A percentile compares a stretch with the other conserved stretches of the same genome.
Evolutionary conservation across 495 filamentous ascomycete species (phyloP).

Genomic region (Aspergillus ellipticus): DNA sequence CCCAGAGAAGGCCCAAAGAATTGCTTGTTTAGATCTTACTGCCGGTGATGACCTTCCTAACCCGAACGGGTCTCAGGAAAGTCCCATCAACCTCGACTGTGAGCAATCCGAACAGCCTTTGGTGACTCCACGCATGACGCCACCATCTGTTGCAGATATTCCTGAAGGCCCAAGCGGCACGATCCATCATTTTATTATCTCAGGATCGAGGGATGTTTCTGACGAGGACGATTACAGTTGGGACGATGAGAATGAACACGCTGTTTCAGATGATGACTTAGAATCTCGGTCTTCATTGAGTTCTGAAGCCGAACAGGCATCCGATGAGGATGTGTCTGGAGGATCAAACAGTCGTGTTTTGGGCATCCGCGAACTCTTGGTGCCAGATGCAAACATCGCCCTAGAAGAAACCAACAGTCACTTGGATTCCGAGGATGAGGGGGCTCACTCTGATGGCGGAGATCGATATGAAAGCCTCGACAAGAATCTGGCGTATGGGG

Average conservation of each 20-base stretch:
- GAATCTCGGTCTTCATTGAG: constrained; percentile 5
- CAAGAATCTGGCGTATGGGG: background rate
- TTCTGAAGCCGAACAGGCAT: constrained; percentile 10
- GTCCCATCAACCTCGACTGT: constrained; percentile 14
- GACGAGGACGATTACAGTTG: constrained; percentile 7
- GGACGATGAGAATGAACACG: constrained; percentile 8
- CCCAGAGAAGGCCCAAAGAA: background rate
- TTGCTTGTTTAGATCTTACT: background rate
- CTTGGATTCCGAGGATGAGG: background rate
- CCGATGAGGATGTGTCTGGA: background rate
- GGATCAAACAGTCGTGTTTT: background rate
- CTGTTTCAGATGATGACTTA: constrained; percentile 7
- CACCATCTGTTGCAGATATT: constrained; percentile 8
- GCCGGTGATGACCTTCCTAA: background rate
- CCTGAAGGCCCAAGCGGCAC: background rate
- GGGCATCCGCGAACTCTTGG: background rate
- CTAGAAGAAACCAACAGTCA: background rate
- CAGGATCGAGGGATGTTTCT: background rate
- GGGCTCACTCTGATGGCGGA: background rate
- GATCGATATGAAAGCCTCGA: background rate
- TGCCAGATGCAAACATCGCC: background rate
- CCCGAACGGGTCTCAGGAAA: constrained; percentile 9
- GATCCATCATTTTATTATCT: constrained; percentile 4
- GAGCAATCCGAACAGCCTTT: constrained; percentile 16
- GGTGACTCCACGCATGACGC: constrained; percentile 23